Base-by-base conservation (phyloP, 2,329 filamentous ascomycete species). In the Nigrospora osmanthi region DNA sequence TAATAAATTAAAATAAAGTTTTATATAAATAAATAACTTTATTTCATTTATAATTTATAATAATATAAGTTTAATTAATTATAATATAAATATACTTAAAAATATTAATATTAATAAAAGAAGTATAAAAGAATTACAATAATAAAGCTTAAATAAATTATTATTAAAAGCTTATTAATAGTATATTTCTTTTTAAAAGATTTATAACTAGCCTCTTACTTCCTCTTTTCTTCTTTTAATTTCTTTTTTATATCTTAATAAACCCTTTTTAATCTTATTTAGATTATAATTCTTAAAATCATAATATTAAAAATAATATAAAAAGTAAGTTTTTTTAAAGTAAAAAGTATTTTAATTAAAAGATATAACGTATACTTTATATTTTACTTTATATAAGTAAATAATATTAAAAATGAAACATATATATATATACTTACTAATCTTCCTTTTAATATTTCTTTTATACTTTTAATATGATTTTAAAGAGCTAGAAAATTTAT, bases 171-270 rank as follows among this genome's bases (percentile, higher is more conserved):
- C 15, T 16, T 36, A 37, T 38, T 28, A 12, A 23, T 37, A 37
- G 17, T 35, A 35, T 43, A 43, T 17, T n/a, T n/a, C n/a, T n/a
- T n/a, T n/a, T n/a, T n/a, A n/a, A n/a, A n/a, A n/a, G n/a, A n/a
- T n/a, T n/a, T n/a, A n/a, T n/a, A n/a, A n/a, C n/a, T n/a, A n/a
- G n/a, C n/a, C n/a, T n/a, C n/a, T n/a, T n/a, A n/a, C n/a, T n/a
- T n/a, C n/a, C n/a, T n/a, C n/a, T n/a, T n/a, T n/a, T n/a, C n/a
- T n/a, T n/a, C n/a, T n/a, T n/a, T n/a, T n/a, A n/a, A n/a, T n/a
- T 42, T 32, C 14, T 37, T 40, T 38, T 37, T 23, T 43, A 37
- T 45, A 47, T 34, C n/a, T 32, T 40, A 38, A n/a, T 38, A 41
- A 40, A 39, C n/a, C 14, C 34, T 38, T 35, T 32, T 37, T 34